Percentiles rank a stretch among this genome's conserved stretches.
Evolutionary conservation across 2,329 filamentous ascomycete genomes (phyloP).

Genomic region (Trichoderma sp.): DNA sequence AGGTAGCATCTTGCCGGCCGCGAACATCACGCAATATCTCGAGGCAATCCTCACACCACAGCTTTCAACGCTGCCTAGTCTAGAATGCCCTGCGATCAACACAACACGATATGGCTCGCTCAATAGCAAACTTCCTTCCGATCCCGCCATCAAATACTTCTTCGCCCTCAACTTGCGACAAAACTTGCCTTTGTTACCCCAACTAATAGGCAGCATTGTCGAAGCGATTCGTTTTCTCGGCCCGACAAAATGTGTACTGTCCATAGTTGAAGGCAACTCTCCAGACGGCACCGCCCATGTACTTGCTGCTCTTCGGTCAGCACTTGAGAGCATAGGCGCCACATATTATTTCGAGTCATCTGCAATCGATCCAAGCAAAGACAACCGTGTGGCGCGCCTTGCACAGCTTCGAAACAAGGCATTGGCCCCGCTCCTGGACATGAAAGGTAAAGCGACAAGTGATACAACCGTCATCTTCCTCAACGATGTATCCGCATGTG

Average conservation of each 20-base stretch:
- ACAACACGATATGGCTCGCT: conserved; percentile 28
- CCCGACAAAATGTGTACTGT: conserved; percentile 49
- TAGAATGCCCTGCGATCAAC: conserved; percentile 30
- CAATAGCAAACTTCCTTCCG: background rate
- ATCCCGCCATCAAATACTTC: conserved; percentile 39
- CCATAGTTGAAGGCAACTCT: conserved; percentile 55
- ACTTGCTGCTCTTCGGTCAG: conserved; percentile 41
- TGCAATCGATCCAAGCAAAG: conserved; percentile 44
- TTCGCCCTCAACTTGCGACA: conserved; percentile 55
- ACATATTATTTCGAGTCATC: conserved; percentile 47
- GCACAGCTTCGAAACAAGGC: conserved; percentile 57
- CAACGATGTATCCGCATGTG: conserved; percentile 55
- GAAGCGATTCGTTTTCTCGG: conserved; percentile 52
- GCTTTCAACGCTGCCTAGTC: conserved; percentile 24
- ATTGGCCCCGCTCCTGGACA: conserved; percentile 46
- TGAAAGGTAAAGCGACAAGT: conserved; percentile 28
- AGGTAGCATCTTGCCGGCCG: conserved; percentile 14
- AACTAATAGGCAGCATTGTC: conserved; percentile 48
- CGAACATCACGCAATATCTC: conserved; percentile 27
- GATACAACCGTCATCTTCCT: conserved; percentile 54
- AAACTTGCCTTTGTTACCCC: conserved; percentile 45
- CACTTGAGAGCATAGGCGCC: conserved; percentile 41
- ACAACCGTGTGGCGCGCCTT: conserved; percentile 49
- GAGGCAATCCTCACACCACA: conserved; percentile 30
- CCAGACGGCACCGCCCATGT: conserved; percentile 53